Conservation (phyloP, 768 basidiomycete genomes). For the Termitomyces sp. region DNA sequence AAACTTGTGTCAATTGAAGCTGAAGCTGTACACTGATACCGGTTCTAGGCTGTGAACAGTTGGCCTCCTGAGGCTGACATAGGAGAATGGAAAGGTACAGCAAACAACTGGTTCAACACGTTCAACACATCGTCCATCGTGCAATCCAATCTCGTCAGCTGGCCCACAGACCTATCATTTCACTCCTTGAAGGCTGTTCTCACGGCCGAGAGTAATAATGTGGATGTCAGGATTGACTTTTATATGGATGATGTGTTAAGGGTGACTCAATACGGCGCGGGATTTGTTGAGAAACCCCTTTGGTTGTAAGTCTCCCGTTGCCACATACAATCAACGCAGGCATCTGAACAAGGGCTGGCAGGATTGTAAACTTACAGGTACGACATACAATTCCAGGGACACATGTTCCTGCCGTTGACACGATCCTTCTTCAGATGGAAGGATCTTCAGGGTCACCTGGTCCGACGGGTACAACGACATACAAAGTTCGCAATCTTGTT, state of each 20-base stretch:
- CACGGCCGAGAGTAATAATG: conserved; percentile 29
- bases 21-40: neutral
- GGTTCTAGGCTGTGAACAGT: conserved; percentile 27
- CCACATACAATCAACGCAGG: neutral
- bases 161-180: conserved; percentile 38
- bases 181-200: conserved; percentile 36
- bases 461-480: conserved; percentile 33
- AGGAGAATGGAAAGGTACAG: conserved; percentile 41
- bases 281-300: conserved; percentile 33
- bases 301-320: conserved; percentile 29
- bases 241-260: conserved; percentile 32
- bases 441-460: conserved; percentile 39
- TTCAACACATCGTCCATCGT: conserved; percentile 40
- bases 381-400: neutral
- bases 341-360: conserved; percentile 7
- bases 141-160: conserved; percentile 30
- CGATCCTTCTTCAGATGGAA: conserved; percentile 29
- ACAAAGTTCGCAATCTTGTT: conserved; percentile 34
- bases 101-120: conserved; percentile 38
- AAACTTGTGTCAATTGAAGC: neutral
- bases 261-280: conserved; percentile 32
- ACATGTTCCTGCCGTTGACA: neutral
- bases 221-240: conserved; percentile 33
- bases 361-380: conserved; percentile 39
- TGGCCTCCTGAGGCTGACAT: conserved; percentile 41